Conservation (phyloP, 169 alveolate genomes). For the Eimeria maxima region DNA sequence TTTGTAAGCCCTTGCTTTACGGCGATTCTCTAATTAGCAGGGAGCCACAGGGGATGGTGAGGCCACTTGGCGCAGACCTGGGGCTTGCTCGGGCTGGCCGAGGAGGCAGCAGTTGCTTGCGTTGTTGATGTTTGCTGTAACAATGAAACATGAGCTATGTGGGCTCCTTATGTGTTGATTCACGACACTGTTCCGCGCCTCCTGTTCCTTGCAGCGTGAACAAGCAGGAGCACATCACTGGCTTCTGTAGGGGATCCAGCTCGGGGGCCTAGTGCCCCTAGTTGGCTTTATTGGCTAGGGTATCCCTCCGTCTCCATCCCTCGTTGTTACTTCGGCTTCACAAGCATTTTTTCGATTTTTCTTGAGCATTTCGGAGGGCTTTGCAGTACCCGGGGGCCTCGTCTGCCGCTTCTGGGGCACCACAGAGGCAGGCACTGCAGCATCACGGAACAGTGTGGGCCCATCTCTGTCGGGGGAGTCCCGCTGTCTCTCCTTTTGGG, state of each 20-base stretch:
- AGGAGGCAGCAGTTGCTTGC: conserved; percentile 50
- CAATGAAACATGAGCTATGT: conserved; percentile 38
- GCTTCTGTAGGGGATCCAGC: conserved; percentile 49
- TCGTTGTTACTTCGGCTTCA: neutral
- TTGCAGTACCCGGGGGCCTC: neutral
- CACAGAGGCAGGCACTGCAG: neutral
- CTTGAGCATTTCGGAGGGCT: neutral
- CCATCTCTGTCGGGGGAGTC: conserved; percentile 3
- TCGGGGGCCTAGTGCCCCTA: conserved; percentile 73
- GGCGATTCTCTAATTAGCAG: neutral
- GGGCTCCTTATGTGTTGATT: conserved; percentile 13
- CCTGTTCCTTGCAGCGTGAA: conserved; percentile 11
- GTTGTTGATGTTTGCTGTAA: conserved; percentile 13
- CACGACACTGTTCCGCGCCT: conserved; percentile 12
- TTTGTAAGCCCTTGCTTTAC: neutral
- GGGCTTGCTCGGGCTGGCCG: conserved; percentile 72
- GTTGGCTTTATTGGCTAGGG: conserved; percentile 26
- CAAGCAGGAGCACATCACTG: conserved; percentile 25
- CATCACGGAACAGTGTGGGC: conserved; percentile 26
- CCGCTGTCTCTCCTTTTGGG: conserved; percentile 35
- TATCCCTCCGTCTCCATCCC: conserved; percentile 27
- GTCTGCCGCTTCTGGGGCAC: conserved; percentile 39
- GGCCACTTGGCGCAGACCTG: conserved; percentile 63
- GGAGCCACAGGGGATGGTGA: conserved; percentile 27
- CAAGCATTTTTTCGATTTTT: neutral